Percentiles rank a stretch among this genome's conserved stretches.
Evolutionary conservation across 2,329 filamentous ascomycete species (phyloP).

Genomic region (Microcera coccophila): DNA sequence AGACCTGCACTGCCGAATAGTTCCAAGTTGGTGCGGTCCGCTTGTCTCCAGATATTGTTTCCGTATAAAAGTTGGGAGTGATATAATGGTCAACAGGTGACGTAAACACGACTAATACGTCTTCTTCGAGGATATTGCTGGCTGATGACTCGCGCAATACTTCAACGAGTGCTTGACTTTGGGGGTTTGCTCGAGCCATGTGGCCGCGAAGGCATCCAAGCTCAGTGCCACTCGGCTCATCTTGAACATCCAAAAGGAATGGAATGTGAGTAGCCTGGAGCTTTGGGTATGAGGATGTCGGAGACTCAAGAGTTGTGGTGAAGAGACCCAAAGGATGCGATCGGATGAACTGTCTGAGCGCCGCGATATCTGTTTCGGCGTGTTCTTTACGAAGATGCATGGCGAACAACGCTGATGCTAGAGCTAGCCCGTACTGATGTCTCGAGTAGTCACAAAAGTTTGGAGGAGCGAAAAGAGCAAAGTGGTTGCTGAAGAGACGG

Average conservation of each 20-base stretch:
- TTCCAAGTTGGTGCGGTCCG: conserved; percentile 69
- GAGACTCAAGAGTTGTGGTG: conserved; percentile 56
- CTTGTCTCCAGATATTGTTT: conserved; percentile 57
- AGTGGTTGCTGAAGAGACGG: no score
- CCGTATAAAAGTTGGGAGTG: conserved; percentile 61
- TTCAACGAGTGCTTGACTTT: conserved; percentile 57
- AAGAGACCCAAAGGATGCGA: conserved; percentile 59
- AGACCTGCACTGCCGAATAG: conserved; percentile 60
- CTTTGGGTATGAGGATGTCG: conserved; percentile 37
- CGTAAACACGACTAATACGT: conserved; percentile 61
- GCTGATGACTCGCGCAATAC: conserved; percentile 14
- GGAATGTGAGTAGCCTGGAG: conserved; percentile 61
- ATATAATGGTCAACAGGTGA: conserved; percentile 56
- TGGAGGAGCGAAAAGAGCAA: no score
- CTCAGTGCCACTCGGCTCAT: conserved; percentile 34
- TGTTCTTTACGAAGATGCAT: conserved; percentile 26
- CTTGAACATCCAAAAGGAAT: conserved; percentile 50
- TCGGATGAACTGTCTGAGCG: conserved; percentile 39
- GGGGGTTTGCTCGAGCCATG: conserved; percentile 59
- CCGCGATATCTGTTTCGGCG: conserved; percentile 36
- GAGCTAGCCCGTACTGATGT: no score
- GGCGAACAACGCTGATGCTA: no score
- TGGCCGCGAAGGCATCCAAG: conserved; percentile 51
- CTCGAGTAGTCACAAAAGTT: no score
- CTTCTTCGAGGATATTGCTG: conserved; percentile 37